A percentile compares a stretch with the other conserved stretches of the same genome.
Conservation (phyloP, 495 filamentous ascomycete genomes). For the Xylaria grammica region DNA sequence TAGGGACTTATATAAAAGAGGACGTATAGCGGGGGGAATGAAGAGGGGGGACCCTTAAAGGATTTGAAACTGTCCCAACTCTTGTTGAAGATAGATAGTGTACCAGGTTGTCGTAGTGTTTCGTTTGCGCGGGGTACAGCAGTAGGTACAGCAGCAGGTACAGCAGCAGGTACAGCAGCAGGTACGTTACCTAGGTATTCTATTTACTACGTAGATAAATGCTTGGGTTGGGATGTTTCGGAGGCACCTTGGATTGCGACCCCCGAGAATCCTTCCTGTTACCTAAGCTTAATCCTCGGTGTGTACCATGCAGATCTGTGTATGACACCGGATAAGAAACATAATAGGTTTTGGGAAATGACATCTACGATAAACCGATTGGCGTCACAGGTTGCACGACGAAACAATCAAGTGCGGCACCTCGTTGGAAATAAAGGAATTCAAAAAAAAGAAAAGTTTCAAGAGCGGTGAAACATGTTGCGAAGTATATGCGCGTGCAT, state of each 20-base stretch:
- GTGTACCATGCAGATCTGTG: background rate
- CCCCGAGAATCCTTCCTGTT: constrained; percentile 15
- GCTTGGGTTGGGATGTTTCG: constrained; percentile 9
- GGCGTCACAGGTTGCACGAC: background rate
- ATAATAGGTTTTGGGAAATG: background rate
- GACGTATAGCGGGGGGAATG: no score
- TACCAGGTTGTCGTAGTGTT: constrained; percentile 4
- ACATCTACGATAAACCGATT: background rate
- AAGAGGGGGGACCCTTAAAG: background rate
- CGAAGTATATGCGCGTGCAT: background rate
- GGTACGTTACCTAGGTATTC: no score
- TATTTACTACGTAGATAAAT: background rate
- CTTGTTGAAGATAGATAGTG: constrained; percentile 18
- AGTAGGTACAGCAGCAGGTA: background rate
- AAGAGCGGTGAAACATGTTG: background rate
- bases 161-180: no score
- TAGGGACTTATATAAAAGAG: no score
- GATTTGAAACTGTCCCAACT: constrained; percentile 19
- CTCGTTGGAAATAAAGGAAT: background rate
- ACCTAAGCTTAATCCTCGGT: constrained; percentile 15
- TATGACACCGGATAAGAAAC: background rate
- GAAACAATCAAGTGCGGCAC: constrained; percentile 1
- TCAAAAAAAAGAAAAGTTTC: background rate
- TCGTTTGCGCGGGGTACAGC: constrained; percentile 17
- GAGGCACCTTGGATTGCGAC: background rate